These are phyloP conservation scores for Passiflora organensis DNA, from an alignment of 345 rosid species.

Conservation along the genomic window DNA sequence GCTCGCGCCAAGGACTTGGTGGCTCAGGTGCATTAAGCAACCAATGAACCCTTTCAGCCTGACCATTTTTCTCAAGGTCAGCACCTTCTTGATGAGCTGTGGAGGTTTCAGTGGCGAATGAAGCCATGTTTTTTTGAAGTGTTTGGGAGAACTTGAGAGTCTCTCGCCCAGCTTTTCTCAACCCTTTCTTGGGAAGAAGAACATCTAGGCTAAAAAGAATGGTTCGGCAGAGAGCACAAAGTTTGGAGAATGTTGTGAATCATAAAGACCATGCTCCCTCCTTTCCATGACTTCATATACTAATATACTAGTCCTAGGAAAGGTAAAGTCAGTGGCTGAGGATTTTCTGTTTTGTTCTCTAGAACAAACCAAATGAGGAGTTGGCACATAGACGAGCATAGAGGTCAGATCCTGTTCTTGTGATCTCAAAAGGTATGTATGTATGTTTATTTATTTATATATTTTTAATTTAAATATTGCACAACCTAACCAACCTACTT, in stretches of 20 bases:
- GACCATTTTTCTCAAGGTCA: constrained; percentile 38
- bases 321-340: constrained; percentile 30
- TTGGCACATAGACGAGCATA: not conserved
- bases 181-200: not conserved
- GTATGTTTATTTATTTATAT: too few relatives aligned
- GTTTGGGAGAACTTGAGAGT: constrained; percentile 74
- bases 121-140: constrained; percentile 69
- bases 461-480: too few relatives aligned
- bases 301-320: constrained; percentile 12
- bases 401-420: too few relatives aligned
- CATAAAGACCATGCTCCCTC: constrained; percentile 21
- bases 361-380: not conserved
- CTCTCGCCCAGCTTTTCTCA: constrained; percentile 15
- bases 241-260: constrained; percentile 10
- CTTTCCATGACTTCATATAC: constrained; percentile 21
- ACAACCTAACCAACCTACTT: too few relatives aligned
- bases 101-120: constrained; percentile 25
- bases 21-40: constrained; percentile 64
- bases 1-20: constrained; percentile 53
- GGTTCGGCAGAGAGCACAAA: constrained; percentile 22
- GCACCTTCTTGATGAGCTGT: constrained; percentile 22
- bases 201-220: not conserved
- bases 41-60: constrained; percentile 47
- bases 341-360: constrained; percentile 6
- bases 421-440: too few relatives aligned